A percentile compares a stretch with the other conserved stretches of the same genome.
Conservation (phyloP, 139 green algal genomes). For the Closterium sp. region DNA sequence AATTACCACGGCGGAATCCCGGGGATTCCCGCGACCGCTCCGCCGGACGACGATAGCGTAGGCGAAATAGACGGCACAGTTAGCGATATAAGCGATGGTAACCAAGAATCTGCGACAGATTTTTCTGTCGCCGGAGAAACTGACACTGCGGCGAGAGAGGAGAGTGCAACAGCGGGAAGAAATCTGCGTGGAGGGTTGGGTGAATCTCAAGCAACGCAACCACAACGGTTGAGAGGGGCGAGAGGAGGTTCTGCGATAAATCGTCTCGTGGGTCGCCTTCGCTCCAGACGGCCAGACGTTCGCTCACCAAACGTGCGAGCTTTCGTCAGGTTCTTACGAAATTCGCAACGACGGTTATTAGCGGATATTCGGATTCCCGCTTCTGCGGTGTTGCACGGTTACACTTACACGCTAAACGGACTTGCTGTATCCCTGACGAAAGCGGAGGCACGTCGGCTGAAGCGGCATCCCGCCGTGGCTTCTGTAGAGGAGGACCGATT, state of each 20-base stretch:
- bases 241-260: neutral
- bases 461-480: neutral
- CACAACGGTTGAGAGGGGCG: too few species aligned
- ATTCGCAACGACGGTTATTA: neutral
- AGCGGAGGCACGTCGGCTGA: neutral
- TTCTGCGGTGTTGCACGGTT: neutral
- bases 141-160: neutral
- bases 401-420: neutral
- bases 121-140: neutral
- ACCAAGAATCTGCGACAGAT: neutral
- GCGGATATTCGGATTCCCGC: neutral
- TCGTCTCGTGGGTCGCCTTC: neutral
- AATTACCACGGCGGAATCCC: neutral
- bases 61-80: neutral
- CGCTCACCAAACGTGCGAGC: neutral
- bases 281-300: neutral
- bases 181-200: too few species aligned
- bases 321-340: neutral
- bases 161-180: neutral
- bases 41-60: neutral
- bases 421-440: neutral
- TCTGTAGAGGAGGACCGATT: neutral
- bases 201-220: too few species aligned
- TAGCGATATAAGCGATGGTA: neutral
- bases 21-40: neutral